Percentiles rank a stretch among this genome's conserved stretches.
Evolutionary conservation across 1,284 basidiomycete species (phyloP).

Genomic region (Cryptococcus sp.): DNA sequence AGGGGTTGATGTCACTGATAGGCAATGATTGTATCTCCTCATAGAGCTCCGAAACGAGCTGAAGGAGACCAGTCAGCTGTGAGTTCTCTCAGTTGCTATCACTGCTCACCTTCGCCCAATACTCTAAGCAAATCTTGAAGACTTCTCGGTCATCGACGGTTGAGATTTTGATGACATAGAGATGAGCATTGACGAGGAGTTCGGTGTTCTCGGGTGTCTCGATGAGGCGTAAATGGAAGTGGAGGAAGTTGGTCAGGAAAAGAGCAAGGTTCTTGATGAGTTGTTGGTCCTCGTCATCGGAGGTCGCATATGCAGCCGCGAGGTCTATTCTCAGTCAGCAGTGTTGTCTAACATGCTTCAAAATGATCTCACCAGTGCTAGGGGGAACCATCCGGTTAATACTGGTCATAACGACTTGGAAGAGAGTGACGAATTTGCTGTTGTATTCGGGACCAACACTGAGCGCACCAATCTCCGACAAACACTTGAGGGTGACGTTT

Average conservation of each 20-base stretch:
- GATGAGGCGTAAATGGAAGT: constrained; percentile 85
- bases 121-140: constrained; percentile 99
- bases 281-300: constrained; percentile 92
- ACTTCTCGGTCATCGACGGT: constrained; percentile 98
- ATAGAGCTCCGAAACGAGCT: constrained; percentile 95
- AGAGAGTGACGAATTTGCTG: constrained; percentile 94
- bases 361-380: constrained; percentile 62
- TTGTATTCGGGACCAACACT: constrained; percentile 99
- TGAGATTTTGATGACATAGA: constrained; percentile 98
- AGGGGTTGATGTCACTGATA: constrained; percentile 79
- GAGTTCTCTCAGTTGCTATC: not conserved
- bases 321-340: constrained; percentile 60
- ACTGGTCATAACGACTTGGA: constrained; percentile 97
- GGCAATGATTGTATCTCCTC: constrained; percentile 87
- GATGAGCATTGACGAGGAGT: constrained; percentile 91
- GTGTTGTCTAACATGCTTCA: constrained; percentile 1
- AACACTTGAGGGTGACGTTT: constrained; percentile 94
- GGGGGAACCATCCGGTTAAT: constrained; percentile 98
- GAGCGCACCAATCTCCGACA: constrained; percentile 94
- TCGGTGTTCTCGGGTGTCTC: constrained; percentile 91
- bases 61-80: constrained; percentile 3
- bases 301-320: constrained; percentile 85
- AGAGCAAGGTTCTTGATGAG: constrained; percentile 95
- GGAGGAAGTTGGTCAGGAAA: constrained; percentile 96
- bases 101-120: constrained; percentile 77